Conservation (phyloP, 108 stramenopile genomes). For the Nitzschia palea region DNA sequence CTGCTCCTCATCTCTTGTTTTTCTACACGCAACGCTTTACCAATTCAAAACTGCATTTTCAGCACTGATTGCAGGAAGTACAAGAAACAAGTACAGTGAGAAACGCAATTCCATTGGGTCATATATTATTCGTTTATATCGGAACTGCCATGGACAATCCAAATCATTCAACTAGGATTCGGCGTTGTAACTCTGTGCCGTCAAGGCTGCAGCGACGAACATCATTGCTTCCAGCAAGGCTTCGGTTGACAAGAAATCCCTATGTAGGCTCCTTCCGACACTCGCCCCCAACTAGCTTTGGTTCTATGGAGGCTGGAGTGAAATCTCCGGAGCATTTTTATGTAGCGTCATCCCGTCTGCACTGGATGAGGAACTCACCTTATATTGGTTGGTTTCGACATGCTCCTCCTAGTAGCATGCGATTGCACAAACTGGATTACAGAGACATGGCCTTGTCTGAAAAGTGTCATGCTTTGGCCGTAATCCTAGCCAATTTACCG, state of each 20-base stretch:
- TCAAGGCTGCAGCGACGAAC: constrained; percentile 1
- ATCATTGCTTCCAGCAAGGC: constrained; percentile 1
- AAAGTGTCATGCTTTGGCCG: constrained; percentile 1
- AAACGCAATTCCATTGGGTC: too few relatives aligned
- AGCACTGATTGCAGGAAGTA: too few relatives aligned
- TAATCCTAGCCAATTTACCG: background rate
- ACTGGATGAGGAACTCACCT: constrained; percentile 27
- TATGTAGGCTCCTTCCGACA: constrained; percentile 58
- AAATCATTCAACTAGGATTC: constrained; percentile 22
- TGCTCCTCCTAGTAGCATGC: constrained; percentile 28
- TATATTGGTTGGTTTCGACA: constrained; percentile 56
- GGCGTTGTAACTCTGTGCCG: constrained; percentile 25
- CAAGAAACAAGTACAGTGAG: too few relatives aligned
- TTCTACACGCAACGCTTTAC: too few relatives aligned
- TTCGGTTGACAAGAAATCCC: constrained; percentile 39
- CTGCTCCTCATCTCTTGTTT: too few relatives aligned
- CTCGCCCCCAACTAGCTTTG: constrained; percentile 47
- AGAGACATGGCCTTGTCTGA: constrained; percentile 4
- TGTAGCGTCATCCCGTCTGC: background rate
- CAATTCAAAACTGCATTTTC: too few relatives aligned
- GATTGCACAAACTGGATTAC: constrained; percentile 9
- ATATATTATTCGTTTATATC: too few relatives aligned
- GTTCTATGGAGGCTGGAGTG: constrained; percentile 27
- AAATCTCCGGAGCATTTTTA: background rate
- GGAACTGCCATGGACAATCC: constrained; percentile 30